A percentile compares a stretch with the other conserved stretches of the same genome.
Conservation (phyloP, 2,329 filamentous ascomycete species). For the Alternaria triticimaculans region DNA sequence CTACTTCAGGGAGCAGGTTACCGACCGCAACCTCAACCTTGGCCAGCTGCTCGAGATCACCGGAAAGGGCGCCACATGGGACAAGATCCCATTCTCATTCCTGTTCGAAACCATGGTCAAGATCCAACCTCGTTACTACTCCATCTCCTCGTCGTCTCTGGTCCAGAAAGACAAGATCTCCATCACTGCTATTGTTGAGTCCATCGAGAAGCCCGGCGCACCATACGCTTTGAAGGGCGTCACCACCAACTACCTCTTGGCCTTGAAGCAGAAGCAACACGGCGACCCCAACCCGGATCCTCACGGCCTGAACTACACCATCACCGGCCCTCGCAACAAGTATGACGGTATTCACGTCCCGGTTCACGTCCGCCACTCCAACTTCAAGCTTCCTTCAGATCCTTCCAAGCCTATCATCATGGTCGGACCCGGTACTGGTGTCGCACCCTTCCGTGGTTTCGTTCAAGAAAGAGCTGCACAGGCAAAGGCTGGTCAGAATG, state of each 20-base stretch:
- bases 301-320: conserved; percentile 84
- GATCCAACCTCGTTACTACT: conserved; percentile 98
- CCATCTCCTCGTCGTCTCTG: conserved; percentile 94
- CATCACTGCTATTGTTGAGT: conserved; percentile 93
- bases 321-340: conserved; percentile 91
- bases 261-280: conserved; percentile 96
- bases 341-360: conserved; percentile 95
- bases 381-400: conserved; percentile 98
- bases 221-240: conserved; percentile 87
- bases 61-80: conserved; percentile 77
- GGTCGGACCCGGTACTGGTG: conserved; percentile 94
- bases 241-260: conserved; percentile 94
- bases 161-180: conserved; percentile 95
- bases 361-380: conserved; percentile 95
- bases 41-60: conserved; percentile 80
- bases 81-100: conserved; percentile 87
- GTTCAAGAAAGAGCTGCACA: conserved; percentile 90
- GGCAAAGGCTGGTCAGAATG: conserved; percentile 77
- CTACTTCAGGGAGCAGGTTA: conserved; percentile 88
- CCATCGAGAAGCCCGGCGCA: conserved; percentile 76
- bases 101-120: conserved; percentile 94
- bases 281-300: conserved; percentile 81
- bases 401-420: conserved; percentile 93
- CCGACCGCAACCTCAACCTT: conserved; percentile 84
- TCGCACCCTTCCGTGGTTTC: conserved; percentile 94